Conservation (phyloP, 2,329 filamentous ascomycete genomes). For the Microdochium bolleyi region DNA sequence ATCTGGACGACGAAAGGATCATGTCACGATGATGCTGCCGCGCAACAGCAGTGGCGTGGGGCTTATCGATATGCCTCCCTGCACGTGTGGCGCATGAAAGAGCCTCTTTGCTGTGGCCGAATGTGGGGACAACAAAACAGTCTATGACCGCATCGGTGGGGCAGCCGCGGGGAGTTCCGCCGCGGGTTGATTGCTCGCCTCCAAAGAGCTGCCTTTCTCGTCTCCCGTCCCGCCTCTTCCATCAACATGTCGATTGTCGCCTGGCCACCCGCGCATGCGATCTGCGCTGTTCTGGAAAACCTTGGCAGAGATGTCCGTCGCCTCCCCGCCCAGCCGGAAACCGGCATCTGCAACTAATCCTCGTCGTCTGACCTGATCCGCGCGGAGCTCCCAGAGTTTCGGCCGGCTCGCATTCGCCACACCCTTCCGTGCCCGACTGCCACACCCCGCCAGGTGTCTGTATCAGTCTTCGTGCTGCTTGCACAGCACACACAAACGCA, state of each 20-base stretch:
- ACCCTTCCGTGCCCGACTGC: neutral
- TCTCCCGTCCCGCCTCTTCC: no score
- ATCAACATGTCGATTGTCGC: no score
- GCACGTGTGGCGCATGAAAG: neutral
- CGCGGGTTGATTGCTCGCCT: no score
- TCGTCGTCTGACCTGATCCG: neutral
- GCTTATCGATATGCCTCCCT: neutral
- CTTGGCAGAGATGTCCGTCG: neutral
- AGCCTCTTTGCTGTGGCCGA: neutral
- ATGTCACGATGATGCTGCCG: no score
- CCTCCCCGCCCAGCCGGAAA: neutral
- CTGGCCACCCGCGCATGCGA: neutral
- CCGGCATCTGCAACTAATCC: neutral
- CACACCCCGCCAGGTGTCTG: no score
- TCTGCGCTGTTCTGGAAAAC: neutral
- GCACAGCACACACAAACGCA: no score
- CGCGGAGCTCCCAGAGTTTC: neutral
- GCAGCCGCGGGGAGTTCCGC: neutral
- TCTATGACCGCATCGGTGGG: constrained; percentile 11
- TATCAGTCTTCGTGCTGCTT: no score
- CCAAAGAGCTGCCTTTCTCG: no score
- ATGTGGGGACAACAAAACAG: constrained; percentile 1
- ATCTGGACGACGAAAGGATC: no score
- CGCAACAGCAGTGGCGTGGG: no score
- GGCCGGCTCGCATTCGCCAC: no score